Conservation (phyloP, 306 rosid genomes). For the Mimosa pudica region DNA sequence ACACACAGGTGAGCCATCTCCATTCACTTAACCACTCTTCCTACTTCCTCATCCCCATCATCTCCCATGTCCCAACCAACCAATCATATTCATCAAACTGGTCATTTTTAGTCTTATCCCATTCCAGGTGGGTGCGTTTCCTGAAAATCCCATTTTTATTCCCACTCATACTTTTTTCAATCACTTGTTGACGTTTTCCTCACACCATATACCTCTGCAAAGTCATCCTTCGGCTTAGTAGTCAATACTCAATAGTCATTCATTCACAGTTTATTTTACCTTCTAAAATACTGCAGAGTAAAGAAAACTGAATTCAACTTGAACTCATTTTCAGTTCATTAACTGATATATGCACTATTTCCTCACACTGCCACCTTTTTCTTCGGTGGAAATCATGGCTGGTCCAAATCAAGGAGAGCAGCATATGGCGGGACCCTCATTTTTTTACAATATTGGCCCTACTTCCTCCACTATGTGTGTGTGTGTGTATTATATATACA, state of each 20-base stretch:
- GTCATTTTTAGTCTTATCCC: neutral
- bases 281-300: too few species aligned
- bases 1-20: neutral
- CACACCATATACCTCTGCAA: neutral
- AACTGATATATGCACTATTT: neutral
- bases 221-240: too few species aligned
- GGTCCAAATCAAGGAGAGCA: conserved; percentile 1
- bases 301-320: neutral
- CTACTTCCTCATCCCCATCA: neutral
- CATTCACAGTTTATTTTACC: neutral
- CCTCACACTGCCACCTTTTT: neutral
- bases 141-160: neutral
- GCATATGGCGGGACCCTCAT: neutral
- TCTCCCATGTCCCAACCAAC: neutral
- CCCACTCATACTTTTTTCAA: neutral
- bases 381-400: neutral
- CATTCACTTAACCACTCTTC: neutral
- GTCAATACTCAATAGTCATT: too few species aligned
- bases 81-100: neutral
- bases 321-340: neutral
- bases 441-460: neutral
- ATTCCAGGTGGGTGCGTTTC: neutral
- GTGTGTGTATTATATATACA: too few species aligned
- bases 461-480: neutral
- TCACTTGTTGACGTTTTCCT: neutral